phyloP scores from a whole-genome alignment of 2,329 filamentous ascomycete genomes.

The Apiospora saccharicola region DNA sequence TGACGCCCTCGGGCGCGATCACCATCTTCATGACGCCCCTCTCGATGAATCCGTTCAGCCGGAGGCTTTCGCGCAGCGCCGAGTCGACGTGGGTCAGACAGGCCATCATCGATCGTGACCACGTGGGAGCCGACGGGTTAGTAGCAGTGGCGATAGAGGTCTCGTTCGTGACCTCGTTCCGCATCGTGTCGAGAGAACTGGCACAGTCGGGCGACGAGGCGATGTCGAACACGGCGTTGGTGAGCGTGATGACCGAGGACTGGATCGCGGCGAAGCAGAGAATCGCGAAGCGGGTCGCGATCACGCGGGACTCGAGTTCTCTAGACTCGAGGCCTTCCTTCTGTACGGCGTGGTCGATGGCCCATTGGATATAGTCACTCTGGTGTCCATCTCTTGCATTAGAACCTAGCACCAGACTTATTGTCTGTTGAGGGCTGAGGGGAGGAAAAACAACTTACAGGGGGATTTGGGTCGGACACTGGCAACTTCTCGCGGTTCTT shows the following conservation, averaged over 20 bases:
- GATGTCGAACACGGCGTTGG: constrained; percentile 48
- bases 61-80: constrained; percentile 51
- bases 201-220: constrained; percentile 39
- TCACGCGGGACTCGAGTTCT: constrained; percentile 42
- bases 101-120: constrained; percentile 46
- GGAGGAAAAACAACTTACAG: constrained; percentile 29
- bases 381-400: constrained; percentile 23
- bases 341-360: constrained; percentile 44
- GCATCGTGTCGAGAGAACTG: constrained; percentile 39
- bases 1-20: constrained; percentile 42
- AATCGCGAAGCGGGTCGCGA: constrained; percentile 43
- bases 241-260: constrained; percentile 48
- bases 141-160: background rate
- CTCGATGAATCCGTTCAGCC: constrained; percentile 48
- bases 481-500: constrained; percentile 35
- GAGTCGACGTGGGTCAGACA: constrained; percentile 49
- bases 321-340: constrained; percentile 36
- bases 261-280: constrained; percentile 48
- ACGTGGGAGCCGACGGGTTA: constrained; percentile 30
- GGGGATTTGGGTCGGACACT: constrained; percentile 28
- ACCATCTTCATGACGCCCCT: constrained; percentile 46
- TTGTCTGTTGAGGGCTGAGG: background rate
- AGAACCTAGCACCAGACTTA: background rate
- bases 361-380: constrained; percentile 51
- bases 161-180: constrained; percentile 44